phyloP scores from a whole-genome alignment of 2,329 filamentous ascomycete species.

The Chalara sp. region DNA sequence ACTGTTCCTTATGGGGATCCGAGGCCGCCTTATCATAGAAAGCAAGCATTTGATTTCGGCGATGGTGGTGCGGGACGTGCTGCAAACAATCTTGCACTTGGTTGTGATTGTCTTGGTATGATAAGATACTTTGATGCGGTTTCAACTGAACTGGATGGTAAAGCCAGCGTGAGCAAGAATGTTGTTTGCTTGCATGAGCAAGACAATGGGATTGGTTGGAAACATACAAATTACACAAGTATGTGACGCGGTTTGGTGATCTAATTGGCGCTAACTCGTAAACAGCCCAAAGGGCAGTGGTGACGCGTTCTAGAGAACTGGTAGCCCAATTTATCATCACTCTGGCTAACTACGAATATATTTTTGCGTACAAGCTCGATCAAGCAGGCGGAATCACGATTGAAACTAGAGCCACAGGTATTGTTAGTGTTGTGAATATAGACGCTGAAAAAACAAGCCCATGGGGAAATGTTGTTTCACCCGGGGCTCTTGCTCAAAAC shows the following conservation, averaged over 20 bases:
- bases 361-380: conserved; percentile 57
- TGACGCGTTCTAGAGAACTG: conserved; percentile 53
- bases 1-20: conserved; percentile 58
- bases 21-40: conserved; percentile 54
- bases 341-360: conserved; percentile 64
- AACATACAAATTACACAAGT: conserved; percentile 51
- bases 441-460: conserved; percentile 43
- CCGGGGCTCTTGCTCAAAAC: conserved; percentile 51
- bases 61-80: conserved; percentile 58
- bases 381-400: conserved; percentile 54
- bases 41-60: conserved; percentile 64
- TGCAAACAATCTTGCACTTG: conserved; percentile 60
- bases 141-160: conserved; percentile 36
- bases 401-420: conserved; percentile 59
- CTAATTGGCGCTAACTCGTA: neutral
- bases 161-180: conserved; percentile 37
- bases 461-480: conserved; percentile 54
- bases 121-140: conserved; percentile 35
- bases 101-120: conserved; percentile 62
- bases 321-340: conserved; percentile 63
- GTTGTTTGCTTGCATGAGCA: conserved; percentile 65
- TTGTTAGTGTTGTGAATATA: conserved; percentile 49
- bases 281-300: conserved; percentile 39
- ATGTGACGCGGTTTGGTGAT: neutral
- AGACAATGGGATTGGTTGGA: conserved; percentile 63